Evolutionary conservation across 345 rosid species (phyloP).

Genomic region (Brassica cretica): DNA sequence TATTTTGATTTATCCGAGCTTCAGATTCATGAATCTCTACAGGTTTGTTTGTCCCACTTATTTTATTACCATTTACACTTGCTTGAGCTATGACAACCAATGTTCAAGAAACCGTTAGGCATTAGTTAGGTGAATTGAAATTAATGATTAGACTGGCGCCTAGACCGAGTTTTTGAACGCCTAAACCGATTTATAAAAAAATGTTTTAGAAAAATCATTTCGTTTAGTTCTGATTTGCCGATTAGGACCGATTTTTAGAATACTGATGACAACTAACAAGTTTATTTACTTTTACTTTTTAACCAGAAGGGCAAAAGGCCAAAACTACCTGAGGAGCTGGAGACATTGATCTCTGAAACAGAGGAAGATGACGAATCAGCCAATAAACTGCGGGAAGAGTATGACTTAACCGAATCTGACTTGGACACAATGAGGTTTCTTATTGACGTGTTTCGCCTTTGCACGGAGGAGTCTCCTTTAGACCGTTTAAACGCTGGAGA

Average conservation of each 20-base stretch:
- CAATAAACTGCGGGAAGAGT: slow-evolving; percentile 35
- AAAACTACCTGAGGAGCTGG: slow-evolving; percentile 57
- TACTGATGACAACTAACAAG: background rate
- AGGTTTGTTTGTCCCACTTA: slow-evolving; percentile 57
- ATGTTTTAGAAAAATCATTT: too few species aligned
- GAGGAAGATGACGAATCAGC: slow-evolving; percentile 36
- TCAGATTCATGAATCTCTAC: slow-evolving; percentile 69
- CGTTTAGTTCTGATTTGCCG: too few species aligned
- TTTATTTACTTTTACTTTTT: background rate
- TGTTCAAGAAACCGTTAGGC: too few species aligned
- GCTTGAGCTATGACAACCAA: slow-evolving; percentile 1
- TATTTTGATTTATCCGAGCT: slow-evolving; percentile 57
- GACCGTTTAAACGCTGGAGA: slow-evolving; percentile 69
- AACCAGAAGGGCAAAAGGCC: slow-evolving; percentile 84
- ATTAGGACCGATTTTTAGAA: too few species aligned
- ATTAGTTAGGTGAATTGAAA: too few species aligned
- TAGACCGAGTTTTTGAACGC: too few species aligned
- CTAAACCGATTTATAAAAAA: too few species aligned
- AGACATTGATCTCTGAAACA: slow-evolving; percentile 43
- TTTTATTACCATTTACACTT: background rate
- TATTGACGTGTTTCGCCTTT: slow-evolving; percentile 57
- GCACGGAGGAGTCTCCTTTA: slow-evolving; percentile 68
- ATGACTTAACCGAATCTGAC: slow-evolving; percentile 49
- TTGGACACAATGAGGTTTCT: slow-evolving; percentile 60
- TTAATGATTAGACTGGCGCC: too few species aligned